Percentiles rank a stretch among this genome's conserved stretches.
phyloP scores from a whole-genome alignment of 1,284 basidiomycete species.

The Chiua sp. region DNA sequence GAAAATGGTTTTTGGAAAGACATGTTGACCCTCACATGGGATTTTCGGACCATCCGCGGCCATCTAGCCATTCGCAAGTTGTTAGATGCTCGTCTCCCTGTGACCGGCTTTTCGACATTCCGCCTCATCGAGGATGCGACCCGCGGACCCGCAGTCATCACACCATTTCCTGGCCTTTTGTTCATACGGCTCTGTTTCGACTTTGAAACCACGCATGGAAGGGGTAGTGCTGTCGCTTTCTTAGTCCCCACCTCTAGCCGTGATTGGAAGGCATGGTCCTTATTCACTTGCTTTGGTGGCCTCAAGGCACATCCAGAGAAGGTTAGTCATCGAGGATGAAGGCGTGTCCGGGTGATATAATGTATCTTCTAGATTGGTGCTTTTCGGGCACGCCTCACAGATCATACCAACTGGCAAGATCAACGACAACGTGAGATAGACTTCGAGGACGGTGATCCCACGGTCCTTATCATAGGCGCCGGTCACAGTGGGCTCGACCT shows the following conservation, averaged over 20 bases:
- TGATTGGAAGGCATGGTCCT: constrained; percentile 34
- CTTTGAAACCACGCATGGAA: constrained; percentile 31
- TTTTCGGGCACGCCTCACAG: constrained; percentile 6
- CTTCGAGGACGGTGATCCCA: constrained; percentile 26
- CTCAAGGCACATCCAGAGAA: constrained; percentile 50
- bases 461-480: constrained; percentile 40
- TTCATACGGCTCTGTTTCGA: constrained; percentile 29
- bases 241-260: constrained; percentile 21
- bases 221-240: constrained; percentile 23
- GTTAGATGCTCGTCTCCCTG: constrained; percentile 22
- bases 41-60: constrained; percentile 32
- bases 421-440: constrained; percentile 19
- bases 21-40: constrained; percentile 35
- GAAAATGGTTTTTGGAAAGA: constrained; percentile 35
- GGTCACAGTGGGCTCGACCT: constrained; percentile 43
- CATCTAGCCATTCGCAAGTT: constrained; percentile 21
- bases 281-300: constrained; percentile 52
- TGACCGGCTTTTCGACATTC: constrained; percentile 33
- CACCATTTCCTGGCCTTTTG: constrained; percentile 20
- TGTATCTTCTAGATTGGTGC: constrained; percentile 15
- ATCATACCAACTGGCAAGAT: constrained; percentile 22
- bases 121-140: constrained; percentile 16
- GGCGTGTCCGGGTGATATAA: not conserved
- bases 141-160: constrained; percentile 21
- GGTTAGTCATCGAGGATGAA: constrained; percentile 11